A percentile compares a stretch with the other conserved stretches of the same genome.
Conservation (phyloP, 495 filamentous ascomycete species). For the Zalerion maritima region DNA sequence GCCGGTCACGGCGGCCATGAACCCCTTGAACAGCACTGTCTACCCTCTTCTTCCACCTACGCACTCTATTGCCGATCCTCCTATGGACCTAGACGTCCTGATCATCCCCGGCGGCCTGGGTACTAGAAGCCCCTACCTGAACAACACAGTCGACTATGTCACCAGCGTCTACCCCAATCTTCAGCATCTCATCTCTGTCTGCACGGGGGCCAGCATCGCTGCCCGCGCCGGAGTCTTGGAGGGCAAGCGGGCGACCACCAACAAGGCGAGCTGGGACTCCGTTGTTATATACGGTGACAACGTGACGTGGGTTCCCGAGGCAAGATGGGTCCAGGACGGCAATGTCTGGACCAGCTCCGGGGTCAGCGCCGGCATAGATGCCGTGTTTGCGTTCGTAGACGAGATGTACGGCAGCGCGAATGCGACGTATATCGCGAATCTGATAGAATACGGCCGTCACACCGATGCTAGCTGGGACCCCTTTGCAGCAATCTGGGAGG, state of each 20-base stretch:
- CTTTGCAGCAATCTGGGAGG: constrained; percentile 12
- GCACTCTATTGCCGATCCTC: constrained; percentile 27
- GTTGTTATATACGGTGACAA: constrained; percentile 21
- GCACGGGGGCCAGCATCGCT: constrained; percentile 39
- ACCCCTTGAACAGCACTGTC: constrained; percentile 17
- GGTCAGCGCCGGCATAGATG: constrained; percentile 52
- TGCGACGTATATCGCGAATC: constrained; percentile 11
- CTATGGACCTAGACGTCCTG: constrained; percentile 33
- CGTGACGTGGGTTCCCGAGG: constrained; percentile 43
- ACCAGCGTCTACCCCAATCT: constrained; percentile 23
- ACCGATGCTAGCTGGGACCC: constrained; percentile 20
- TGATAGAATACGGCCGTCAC: constrained; percentile 21
- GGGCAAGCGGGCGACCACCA: constrained; percentile 42
- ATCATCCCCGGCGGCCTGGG: constrained; percentile 41
- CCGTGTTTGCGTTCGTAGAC: constrained; percentile 37
- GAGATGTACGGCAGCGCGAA: constrained; percentile 26
- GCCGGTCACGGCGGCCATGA: not conserved
- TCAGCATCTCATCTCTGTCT: constrained; percentile 46
- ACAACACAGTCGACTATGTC: constrained; percentile 30
- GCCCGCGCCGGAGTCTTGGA: constrained; percentile 44
- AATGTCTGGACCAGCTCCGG: constrained; percentile 54
- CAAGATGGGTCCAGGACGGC: constrained; percentile 52
- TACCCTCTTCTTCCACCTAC: constrained; percentile 21
- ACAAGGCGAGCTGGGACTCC: constrained; percentile 29
- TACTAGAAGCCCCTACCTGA: constrained; percentile 14